Evolutionary conservation across 345 rosid genomes (phyloP).

Genomic region (Salix brachista): DNA sequence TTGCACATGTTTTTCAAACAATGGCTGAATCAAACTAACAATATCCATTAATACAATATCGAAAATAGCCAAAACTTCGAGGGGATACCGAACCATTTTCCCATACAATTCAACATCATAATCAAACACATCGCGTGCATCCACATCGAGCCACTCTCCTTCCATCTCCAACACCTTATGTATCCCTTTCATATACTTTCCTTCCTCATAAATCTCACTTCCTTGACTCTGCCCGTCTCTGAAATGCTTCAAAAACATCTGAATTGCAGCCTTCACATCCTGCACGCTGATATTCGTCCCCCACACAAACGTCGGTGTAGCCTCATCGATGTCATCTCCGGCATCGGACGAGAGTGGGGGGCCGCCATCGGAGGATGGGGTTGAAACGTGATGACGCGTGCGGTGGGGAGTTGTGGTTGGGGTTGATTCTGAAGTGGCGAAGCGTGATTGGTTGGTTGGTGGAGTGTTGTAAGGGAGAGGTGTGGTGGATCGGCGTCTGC

Average conservation of each 20-base stretch:
- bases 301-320: constrained; percentile 88
- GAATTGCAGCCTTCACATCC: constrained; percentile 79
- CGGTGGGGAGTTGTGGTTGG: constrained; percentile 44
- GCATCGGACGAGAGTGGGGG: constrained; percentile 55
- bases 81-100: constrained; percentile 88
- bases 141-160: constrained; percentile 90
- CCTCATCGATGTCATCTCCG: constrained; percentile 60
- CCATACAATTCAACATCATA: constrained; percentile 77
- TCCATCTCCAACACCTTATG: constrained; percentile 72
- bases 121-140: constrained; percentile 77
- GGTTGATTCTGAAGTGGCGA: constrained; percentile 40
- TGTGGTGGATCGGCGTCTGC: constrained; percentile 13
- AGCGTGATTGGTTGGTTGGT: constrained; percentile 16
- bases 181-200: constrained; percentile 76
- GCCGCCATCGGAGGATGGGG: constrained; percentile 55
- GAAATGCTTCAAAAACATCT: constrained; percentile 83
- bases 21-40: constrained; percentile 60
- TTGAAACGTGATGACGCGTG: constrained; percentile 28
- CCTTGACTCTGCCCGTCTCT: constrained; percentile 45
- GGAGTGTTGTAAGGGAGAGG: constrained; percentile 9
- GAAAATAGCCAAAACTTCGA: constrained; percentile 89
- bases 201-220: constrained; percentile 57
- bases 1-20: constrained; percentile 88
- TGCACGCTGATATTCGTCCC: constrained; percentile 94
- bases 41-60: constrained; percentile 94